Evolutionary conservation across 495 filamentous ascomycete genomes (phyloP), one percentile per base, ranked within the genome.

Genomic region (Annulohypoxylon moriforme): DNA sequence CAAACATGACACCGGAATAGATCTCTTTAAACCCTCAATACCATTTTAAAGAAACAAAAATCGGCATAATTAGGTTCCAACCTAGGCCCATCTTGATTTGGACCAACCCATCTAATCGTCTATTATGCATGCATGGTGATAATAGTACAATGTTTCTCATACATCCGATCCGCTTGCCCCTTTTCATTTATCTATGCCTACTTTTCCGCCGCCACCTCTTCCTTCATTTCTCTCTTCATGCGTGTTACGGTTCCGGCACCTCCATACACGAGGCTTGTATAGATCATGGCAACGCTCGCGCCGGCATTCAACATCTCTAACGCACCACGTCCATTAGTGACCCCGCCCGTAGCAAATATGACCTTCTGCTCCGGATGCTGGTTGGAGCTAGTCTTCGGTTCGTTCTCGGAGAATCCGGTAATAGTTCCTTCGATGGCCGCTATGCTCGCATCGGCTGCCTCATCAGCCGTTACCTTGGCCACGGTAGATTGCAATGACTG

Each of bases 301-400:
- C 96, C 96, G 0, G 94, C 93, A 66, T 94, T 89, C 36, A 97
- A 82, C 0, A 92, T 88, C 80, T 91, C 86, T 4, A 91, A 83
- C 5, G 93, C 96, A 81, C 97, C 90, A 55, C 88, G 84, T 9
- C 95, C 96, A 69, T 87, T 94, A 4, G 89, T 93, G 69, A 99
- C 96, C 8, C 96, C 96, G 1, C 95, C 95, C 0, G 90, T 93
- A 11, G 94, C 94, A 78, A 98, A 98, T 49, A 99, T 91, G 46
- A 93, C 89, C 83, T 97, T 97, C 38, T 86, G 88, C 33, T 80
- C 75, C 27, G 62, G 27, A 0, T 50, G 67, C 38, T 65, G 60
- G 31, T 25, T 60, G 0, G 66, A 49, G 36, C 57, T 59, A 29
- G 46, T 69, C 22, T 69, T 72, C 59, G 72, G 64, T 60, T 75